Evolutionary conservation across 2,329 filamentous ascomycete species (phyloP), one percentile per base, ranked within the genome.

Genomic region (Neoscytalidium dimidiatum): DNA sequence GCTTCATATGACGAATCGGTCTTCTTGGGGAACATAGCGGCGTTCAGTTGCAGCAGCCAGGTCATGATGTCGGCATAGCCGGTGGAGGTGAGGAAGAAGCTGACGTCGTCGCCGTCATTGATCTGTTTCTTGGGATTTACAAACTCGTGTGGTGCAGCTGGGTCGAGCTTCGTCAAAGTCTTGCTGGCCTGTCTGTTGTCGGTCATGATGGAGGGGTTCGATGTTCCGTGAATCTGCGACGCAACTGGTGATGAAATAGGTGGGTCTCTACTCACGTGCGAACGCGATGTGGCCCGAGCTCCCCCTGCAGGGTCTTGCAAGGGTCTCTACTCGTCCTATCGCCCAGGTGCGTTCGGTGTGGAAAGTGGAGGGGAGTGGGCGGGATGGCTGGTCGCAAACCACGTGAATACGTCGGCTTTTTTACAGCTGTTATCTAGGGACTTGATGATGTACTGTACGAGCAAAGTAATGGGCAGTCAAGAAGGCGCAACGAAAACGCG

Each of bases 11-110:
- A 76, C 19, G 76, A 73, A 66, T 77, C 75, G 17, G 57, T 64
- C 69, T 84, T 88, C 21, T 87, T 82, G 0, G 94, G 94, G 69
- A 94, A 91, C 79, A 98, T 87, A 11, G 94, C 86, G 65, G 90
- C 88, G 77, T 97, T 98, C 56, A 99, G 88, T 79, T 98, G 95
- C 69, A 96, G 84, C 52, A 98, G 82, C 76, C 97, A 98, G 52
- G 87, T 85, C 77, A 92, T 90, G 62, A 99, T 91, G 74, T 97
- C 92, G 66, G 88, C 85, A 79, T 98, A 97, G 49, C 92, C 95
- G 69, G 86, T 87, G 56, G 92, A 93, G 8, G 84, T 85, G 62
- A 96, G 86, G 77, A 98, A 99, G 68, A 85, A 86, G 21, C 86
- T 78, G 63, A 99, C 91, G 82, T 98, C 93, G 66, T 89, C 82